Conservation (phyloP, 768 basidiomycete species). For the Lactarius quietus region DNA sequence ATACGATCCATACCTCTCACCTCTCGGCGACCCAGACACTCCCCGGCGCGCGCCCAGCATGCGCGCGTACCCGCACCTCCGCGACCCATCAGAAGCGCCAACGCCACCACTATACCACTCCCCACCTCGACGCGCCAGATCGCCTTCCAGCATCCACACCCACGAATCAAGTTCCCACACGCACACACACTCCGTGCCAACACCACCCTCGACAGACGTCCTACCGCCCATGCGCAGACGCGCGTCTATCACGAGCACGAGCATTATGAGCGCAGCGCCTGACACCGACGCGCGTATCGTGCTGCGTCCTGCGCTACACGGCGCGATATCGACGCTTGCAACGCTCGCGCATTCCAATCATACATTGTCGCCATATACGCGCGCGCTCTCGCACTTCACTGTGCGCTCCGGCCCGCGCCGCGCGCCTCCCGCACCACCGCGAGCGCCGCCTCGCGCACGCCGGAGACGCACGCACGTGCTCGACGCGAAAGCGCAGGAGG, state of each 20-base stretch:
- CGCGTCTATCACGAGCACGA: conserved; percentile 36
- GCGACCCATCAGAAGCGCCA: conserved; percentile 27
- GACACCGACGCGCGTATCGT: conserved; percentile 44
- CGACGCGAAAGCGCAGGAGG: conserved; percentile 34
- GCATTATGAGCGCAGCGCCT: conserved; percentile 36
- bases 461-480: conserved; percentile 56
- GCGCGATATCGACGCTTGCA: conserved; percentile 79
- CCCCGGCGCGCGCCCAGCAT: conserved; percentile 8
- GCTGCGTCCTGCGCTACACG: conserved; percentile 62
- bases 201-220: conserved; percentile 41
- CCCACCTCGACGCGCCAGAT: conserved; percentile 37
- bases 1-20: conserved; percentile 18
- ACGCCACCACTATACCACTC: conserved; percentile 31
- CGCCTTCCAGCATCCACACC: conserved; percentile 51
- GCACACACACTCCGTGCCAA: conserved; percentile 42
- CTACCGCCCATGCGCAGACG: conserved; percentile 30
- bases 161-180: conserved; percentile 49
- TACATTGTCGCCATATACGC: conserved; percentile 91
- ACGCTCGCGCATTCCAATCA: conserved; percentile 88
- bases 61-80: conserved; percentile 22
- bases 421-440: conserved; percentile 41
- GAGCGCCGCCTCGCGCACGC: conserved; percentile 61
- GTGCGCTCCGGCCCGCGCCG: conserved; percentile 80
- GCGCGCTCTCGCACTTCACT: conserved; percentile 86
- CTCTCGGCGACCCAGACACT: background rate